phyloP scores from a whole-genome alignment of 2,329 filamentous ascomycete species.

The Neonectria neomacrospora region DNA sequence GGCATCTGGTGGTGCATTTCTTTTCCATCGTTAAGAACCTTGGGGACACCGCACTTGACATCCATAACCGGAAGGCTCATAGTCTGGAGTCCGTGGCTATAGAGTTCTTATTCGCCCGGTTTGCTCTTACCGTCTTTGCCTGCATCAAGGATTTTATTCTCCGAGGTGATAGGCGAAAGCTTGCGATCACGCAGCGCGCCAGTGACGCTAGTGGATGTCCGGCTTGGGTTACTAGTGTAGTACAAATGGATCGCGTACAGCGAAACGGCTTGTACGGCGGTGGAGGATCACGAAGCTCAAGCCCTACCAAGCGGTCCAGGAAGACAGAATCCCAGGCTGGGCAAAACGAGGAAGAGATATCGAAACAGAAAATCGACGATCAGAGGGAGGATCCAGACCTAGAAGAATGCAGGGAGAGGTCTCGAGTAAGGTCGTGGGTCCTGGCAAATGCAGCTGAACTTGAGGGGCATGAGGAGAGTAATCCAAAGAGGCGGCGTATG shows the following conservation, averaged over 20 bases:
- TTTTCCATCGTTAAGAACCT: neutral
- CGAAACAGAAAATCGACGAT: neutral
- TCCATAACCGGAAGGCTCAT: slow-evolving; percentile 5
- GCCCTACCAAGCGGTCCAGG: slow-evolving; percentile 4
- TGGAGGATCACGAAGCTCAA: neutral
- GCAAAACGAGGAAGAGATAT: neutral
- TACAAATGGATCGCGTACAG: neutral
- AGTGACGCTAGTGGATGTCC: neutral
- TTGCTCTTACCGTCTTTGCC: slow-evolving; percentile 5
- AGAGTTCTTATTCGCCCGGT: slow-evolving; percentile 7
- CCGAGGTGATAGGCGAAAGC: neutral
- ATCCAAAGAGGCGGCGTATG: neutral
- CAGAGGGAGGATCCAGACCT: neutral
- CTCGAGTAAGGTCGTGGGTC: neutral
- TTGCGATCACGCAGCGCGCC: slow-evolving; percentile 4
- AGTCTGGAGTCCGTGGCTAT: neutral
- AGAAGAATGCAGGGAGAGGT: neutral
- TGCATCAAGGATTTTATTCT: slow-evolving; percentile 7
- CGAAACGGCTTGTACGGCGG: neutral
- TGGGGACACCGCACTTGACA: neutral
- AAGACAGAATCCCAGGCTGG: slow-evolving; percentile 5
- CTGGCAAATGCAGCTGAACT: neutral
- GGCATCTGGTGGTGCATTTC: slow-evolving; percentile 9
- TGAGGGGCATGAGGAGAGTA: neutral
- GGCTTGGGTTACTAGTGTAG: neutral